Conservation (phyloP, 176 grass and related monocot genomes). For the Cenchrus purpureus region DNA sequence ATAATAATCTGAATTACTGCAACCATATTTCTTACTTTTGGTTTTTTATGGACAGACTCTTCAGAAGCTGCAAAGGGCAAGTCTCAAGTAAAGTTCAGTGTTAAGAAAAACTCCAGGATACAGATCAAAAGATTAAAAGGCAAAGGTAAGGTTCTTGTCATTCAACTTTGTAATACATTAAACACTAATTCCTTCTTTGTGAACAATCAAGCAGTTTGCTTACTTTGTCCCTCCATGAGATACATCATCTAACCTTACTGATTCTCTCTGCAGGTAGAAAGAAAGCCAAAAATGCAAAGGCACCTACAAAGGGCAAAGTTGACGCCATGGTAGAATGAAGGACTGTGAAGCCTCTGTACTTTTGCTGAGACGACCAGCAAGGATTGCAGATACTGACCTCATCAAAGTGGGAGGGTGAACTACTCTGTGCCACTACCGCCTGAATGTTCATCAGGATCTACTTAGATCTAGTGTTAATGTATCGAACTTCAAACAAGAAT, state of each 20-base stretch:
- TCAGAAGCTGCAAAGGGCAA: constrained; percentile 50
- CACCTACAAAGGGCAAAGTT: constrained; percentile 28
- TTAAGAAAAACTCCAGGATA: constrained; percentile 71
- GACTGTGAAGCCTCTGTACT: not conserved
- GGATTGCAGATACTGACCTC: not conserved
- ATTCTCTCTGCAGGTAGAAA: constrained; percentile 59
- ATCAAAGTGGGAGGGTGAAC: not conserved
- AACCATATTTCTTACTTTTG: not conserved
- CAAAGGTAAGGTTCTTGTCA: constrained; percentile 47
- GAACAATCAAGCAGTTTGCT: not conserved
- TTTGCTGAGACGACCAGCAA: constrained; percentile 17
- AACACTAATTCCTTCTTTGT: not conserved
- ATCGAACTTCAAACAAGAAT: constrained; percentile 27
- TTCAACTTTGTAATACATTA: not conserved
- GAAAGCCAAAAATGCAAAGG: constrained; percentile 57
- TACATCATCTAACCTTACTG: not conserved
- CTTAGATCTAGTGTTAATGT: constrained; percentile 27
- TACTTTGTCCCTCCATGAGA: not conserved
- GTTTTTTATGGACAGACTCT: constrained; percentile 44
- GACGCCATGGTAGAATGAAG: constrained; percentile 73
- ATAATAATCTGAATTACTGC: not conserved
- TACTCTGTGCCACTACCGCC: not conserved
- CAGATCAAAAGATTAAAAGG: constrained; percentile 74
- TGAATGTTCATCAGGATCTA: constrained; percentile 29
- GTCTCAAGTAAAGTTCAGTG: constrained; percentile 51